phyloP scores from a whole-genome alignment of 495 filamentous ascomycete genomes.

The Polyplosphaeria fusca region DNA sequence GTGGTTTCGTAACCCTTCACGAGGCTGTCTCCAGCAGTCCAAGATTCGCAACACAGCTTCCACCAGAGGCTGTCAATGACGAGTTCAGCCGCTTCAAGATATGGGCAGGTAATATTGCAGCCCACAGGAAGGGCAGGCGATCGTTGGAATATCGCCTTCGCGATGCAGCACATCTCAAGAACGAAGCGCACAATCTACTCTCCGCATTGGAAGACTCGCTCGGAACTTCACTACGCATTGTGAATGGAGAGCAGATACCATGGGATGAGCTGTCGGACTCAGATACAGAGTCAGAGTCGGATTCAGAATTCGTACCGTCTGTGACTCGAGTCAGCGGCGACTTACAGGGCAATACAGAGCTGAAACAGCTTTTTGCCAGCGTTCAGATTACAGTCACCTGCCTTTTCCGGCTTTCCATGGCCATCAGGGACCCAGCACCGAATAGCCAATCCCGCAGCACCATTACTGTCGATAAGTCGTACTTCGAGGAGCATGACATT shows the following conservation, averaged over 20 bases:
- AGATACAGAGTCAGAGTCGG: slow-evolving; percentile 12
- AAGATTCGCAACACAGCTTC: slow-evolving; percentile 6
- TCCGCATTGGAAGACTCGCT: slow-evolving; percentile 17
- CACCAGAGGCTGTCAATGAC: slow-evolving; percentile 6
- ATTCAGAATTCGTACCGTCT: background rate
- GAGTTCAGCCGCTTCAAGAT: slow-evolving; percentile 26
- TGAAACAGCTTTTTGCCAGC: slow-evolving; percentile 28
- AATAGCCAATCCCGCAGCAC: slow-evolving; percentile 38
- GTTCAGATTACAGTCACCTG: slow-evolving; percentile 35
- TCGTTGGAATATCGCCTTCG: slow-evolving; percentile 25
- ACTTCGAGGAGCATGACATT: slow-evolving; percentile 32
- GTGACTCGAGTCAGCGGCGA: no score
- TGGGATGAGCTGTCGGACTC: slow-evolving; percentile 26
- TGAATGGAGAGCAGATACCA: slow-evolving; percentile 5
- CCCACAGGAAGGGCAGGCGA: slow-evolving; percentile 20
- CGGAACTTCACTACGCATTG: slow-evolving; percentile 3
- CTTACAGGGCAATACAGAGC: slow-evolving; percentile 9
- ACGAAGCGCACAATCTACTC: slow-evolving; percentile 15
- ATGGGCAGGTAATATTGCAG: slow-evolving; percentile 29
- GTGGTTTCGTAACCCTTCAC: slow-evolving; percentile 7
- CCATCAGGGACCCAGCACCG: slow-evolving; percentile 40
- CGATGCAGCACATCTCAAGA: slow-evolving; percentile 16
- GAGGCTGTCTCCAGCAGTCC: background rate
- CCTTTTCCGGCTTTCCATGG: slow-evolving; percentile 40
- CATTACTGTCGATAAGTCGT: slow-evolving; percentile 30